These are phyloP conservation scores for Tylopilus cervinicoccineus DNA, from an alignment of 768 basidiomycete species.

Conservation along the genomic window DNA sequence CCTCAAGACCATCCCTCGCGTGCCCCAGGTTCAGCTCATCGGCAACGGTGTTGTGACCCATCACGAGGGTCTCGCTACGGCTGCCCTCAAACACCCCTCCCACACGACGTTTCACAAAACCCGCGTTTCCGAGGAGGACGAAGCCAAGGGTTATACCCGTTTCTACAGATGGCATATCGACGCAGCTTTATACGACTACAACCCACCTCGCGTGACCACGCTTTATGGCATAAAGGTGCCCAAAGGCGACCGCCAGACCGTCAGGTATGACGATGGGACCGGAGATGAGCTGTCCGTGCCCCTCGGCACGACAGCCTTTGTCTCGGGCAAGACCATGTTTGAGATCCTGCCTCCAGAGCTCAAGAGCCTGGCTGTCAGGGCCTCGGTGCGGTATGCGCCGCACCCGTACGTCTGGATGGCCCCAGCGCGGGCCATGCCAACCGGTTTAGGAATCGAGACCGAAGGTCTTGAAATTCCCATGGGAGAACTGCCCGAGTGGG, in stretches of 20 bases:
- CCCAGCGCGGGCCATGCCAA: slow-evolving; percentile 64
- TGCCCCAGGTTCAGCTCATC: slow-evolving; percentile 89
- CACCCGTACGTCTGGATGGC: slow-evolving; percentile 94
- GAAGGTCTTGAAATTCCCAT: slow-evolving; percentile 70
- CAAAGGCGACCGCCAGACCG: slow-evolving; percentile 55
- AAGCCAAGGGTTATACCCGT: slow-evolving; percentile 72
- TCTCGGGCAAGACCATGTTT: slow-evolving; percentile 81
- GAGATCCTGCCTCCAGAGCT: slow-evolving; percentile 64
- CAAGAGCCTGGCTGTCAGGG: slow-evolving; percentile 78
- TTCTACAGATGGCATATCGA: slow-evolving; percentile 95
- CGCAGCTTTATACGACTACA: slow-evolving; percentile 74
- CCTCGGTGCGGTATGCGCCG: slow-evolving; percentile 74
- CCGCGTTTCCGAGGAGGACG: slow-evolving; percentile 66
- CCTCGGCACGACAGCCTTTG: slow-evolving; percentile 83
- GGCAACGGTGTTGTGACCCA: slow-evolving; percentile 80
- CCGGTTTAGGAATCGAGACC: slow-evolving; percentile 77
- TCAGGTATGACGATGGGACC: slow-evolving; percentile 82
- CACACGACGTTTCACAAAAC: slow-evolving; percentile 89
- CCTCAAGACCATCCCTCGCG: slow-evolving; percentile 85
- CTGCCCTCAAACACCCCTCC: slow-evolving; percentile 79
- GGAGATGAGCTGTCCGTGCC: slow-evolving; percentile 81
- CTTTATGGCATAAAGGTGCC: slow-evolving; percentile 79
- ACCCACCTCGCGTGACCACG: slow-evolving; percentile 81
- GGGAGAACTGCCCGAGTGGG: slow-evolving; percentile 77
- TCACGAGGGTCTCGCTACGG: slow-evolving; percentile 76